Percentiles rank a stretch among this genome's conserved stretches.
These are phyloP conservation scores for Proteromonas lacertae DNA, from an alignment of 352 stramenopile species.

Conservation along the genomic window DNA sequence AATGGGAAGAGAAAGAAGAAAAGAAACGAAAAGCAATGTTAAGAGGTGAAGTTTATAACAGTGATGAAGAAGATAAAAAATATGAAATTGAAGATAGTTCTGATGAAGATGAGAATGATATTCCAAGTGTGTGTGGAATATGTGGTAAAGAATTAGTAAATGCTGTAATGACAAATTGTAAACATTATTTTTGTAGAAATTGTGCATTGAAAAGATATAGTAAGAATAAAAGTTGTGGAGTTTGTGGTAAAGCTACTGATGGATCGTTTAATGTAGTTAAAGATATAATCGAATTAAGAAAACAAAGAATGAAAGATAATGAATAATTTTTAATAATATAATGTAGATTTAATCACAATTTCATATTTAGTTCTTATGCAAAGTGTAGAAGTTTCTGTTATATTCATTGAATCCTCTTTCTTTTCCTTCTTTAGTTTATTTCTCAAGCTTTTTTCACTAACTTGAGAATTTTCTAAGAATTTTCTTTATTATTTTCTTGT, in stretches of 20 bases:
- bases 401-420: too few relatives aligned
- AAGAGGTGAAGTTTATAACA: conserved; percentile 2
- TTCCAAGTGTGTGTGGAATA: conserved; percentile 73
- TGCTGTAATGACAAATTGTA: conserved; percentile 63
- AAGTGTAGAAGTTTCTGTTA: too few relatives aligned
- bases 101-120: conserved; percentile 20
- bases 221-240: conserved; percentile 43
- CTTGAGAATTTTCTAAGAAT: too few relatives aligned
- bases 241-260: conserved; percentile 68
- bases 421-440: too few relatives aligned
- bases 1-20: conserved; percentile 50
- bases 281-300: conserved; percentile 24
- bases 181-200: conserved; percentile 73
- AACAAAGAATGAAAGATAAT: not conserved
- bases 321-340: not conserved
- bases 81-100: conserved; percentile 23
- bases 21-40: conserved; percentile 28
- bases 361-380: too few relatives aligned
- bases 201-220: conserved; percentile 47
- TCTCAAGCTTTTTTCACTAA: too few relatives aligned
- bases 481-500: too few relatives aligned
- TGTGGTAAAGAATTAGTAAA: conserved; percentile 58
- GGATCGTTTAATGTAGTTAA: conserved; percentile 48
- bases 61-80: conserved; percentile 9
- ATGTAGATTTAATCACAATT: too few relatives aligned